A percentile compares a stretch with the other conserved stretches of the same genome.
Conservation (phyloP, 169 alveolate genomes). For the Cryptosporidium tyzzeri region DNA sequence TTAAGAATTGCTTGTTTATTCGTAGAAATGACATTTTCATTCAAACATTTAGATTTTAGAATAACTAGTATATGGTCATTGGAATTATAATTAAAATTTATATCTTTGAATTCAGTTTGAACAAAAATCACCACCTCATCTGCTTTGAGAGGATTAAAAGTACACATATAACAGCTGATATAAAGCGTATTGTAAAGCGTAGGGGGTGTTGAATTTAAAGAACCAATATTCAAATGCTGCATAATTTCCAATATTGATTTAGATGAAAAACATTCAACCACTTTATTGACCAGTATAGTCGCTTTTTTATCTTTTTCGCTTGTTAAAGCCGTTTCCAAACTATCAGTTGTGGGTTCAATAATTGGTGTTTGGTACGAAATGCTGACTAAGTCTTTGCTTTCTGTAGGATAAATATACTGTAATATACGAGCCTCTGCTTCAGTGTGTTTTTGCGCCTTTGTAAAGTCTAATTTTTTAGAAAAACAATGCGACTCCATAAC, state of each 20-base stretch:
- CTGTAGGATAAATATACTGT: conserved; percentile 60
- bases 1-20: conserved; percentile 49
- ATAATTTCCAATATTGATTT: conserved; percentile 38
- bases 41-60: conserved; percentile 33
- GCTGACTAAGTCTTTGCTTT: neutral
- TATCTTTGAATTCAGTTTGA: conserved; percentile 46
- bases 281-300: neutral
- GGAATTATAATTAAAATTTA: conserved; percentile 14
- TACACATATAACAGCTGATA: conserved; percentile 30
- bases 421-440: conserved; percentile 32
- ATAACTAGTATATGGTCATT: conserved; percentile 24
- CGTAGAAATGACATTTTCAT: conserved; percentile 27
- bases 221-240: conserved; percentile 33
- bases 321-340: neutral
- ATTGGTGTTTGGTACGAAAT: conserved; percentile 36
- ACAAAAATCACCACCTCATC: conserved; percentile 26
- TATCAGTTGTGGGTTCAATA: conserved; percentile 1
- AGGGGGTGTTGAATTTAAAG: conserved; percentile 47
- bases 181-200: conserved; percentile 40
- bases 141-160: conserved; percentile 10
- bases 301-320: conserved; percentile 7
- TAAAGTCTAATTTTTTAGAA: conserved; percentile 31
- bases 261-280: conserved; percentile 34
- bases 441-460: conserved; percentile 40
- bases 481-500: neutral